Base-by-base conservation (phyloP, 2,329 filamentous ascomycete species). In the Colletotrichum lindemuthianum region DNA sequence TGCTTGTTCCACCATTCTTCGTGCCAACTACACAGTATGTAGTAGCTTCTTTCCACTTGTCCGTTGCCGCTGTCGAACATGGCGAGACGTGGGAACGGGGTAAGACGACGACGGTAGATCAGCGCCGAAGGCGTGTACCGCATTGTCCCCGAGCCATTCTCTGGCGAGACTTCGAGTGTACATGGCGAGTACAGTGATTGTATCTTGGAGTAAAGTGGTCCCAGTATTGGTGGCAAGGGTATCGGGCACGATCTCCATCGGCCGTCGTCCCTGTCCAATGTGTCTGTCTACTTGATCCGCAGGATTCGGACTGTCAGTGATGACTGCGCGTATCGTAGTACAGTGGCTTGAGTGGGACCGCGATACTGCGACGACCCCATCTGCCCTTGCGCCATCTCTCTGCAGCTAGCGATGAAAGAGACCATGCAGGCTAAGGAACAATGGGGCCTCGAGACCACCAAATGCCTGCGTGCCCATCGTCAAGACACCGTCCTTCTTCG, bases 401-500 rank as follows among this genome's bases (percentile, higher is more conserved):
- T 61, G 59, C 61, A 65, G 51, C 51, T 56, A 57, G 58, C 48
- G 61, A 43, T 36, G 32, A 45, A 56, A 48, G 36, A 16, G 40
- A 41, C 47, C 51, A 10, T 61, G 61, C 45, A 52, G 51, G 44
- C 58, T 47, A 50, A 61, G 24, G 24, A 37, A 55, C 51, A 48
- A 56, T 34, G 51, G 47, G 56, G 34, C 33, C 58, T 39, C 33
- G 33, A 24, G 39, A 61, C 40, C 15, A 55, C 34, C 32, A 39
- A 41, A 40, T 47, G 51, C 51, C 54, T 45, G 34, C 32, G 36
- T 50, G 44, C 39, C 40, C 60, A 50, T 44, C 32, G 34, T 54
- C 39, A 41, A 13, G 37, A 33, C 36, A 24, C 45, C 36, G 39
- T 24, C 16, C 8, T 32, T 33, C 49, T 54, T 48, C n/a, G 54